Percentiles rank a stretch among this genome's conserved stretches.
Conservation (phyloP, 768 basidiomycete species). For the Russula ochroleuca region DNA sequence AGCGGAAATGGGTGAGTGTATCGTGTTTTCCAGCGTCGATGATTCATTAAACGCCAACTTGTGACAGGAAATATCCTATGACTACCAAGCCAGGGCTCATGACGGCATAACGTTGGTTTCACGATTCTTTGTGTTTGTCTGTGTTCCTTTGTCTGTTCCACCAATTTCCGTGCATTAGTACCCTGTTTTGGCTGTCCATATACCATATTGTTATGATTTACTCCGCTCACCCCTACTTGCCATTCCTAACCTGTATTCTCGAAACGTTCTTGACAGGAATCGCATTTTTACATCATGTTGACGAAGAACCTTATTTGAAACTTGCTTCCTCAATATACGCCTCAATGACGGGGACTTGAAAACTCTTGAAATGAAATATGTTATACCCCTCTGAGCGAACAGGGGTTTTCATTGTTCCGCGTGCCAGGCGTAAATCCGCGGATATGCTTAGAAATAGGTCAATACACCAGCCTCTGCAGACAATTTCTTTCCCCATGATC, state of each 20-base stretch:
- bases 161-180: not conserved
- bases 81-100: not conserved
- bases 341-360: too few relatives aligned
- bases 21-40: not conserved
- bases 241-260: not conserved
- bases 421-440: too few relatives aligned
- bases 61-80: conserved; percentile 5
- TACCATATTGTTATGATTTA: not conserved
- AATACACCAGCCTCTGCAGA: too few relatives aligned
- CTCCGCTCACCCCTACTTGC: not conserved
- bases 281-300: not conserved
- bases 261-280: not conserved
- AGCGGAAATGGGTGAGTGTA: not conserved
- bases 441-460: too few relatives aligned
- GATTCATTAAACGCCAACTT: not conserved
- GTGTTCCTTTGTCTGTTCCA: not conserved
- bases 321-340: too few relatives aligned
- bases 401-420: too few relatives aligned
- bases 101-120: not conserved
- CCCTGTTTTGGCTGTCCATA: not conserved
- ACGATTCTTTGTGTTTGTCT: not conserved
- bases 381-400: too few relatives aligned
- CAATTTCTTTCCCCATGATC: too few relatives aligned
- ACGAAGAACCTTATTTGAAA: not conserved
- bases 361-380: too few relatives aligned